These are phyloP conservation scores for Chlorophyllum brunneum DNA, from an alignment of 768 basidiomycete species.

Conservation along the genomic window DNA sequence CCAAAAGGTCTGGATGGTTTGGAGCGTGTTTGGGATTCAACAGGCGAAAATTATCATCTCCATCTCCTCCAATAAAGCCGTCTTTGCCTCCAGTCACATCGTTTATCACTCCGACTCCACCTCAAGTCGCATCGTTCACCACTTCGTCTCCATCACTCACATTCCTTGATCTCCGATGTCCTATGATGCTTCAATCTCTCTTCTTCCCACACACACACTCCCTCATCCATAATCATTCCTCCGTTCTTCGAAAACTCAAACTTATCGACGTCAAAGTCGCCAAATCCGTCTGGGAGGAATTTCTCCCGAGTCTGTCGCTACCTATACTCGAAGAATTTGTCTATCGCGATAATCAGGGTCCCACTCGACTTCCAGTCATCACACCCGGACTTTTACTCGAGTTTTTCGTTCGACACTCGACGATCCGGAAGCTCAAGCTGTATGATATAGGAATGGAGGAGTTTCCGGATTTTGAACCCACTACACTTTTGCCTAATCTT, in stretches of 20 bases:
- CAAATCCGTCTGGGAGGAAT: neutral
- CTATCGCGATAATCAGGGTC: neutral
- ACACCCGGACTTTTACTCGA: neutral
- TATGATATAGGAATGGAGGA: neutral
- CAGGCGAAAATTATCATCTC: too few species aligned
- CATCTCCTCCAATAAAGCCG: too few species aligned
- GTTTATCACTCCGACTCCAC: neutral
- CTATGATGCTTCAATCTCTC: constrained; percentile 1
- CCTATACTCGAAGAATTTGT: neutral
- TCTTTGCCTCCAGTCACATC: too few species aligned
- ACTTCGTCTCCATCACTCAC: neutral
- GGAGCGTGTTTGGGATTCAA: too few species aligned
- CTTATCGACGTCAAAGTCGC: neutral
- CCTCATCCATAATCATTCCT: constrained; percentile 2
- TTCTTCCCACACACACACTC: constrained; percentile 2
- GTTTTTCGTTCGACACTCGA: constrained; percentile 1
- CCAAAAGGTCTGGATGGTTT: too few species aligned
- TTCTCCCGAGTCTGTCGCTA: neutral
- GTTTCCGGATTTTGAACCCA: neutral
- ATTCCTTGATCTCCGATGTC: neutral
- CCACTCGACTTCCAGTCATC: neutral
- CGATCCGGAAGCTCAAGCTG: neutral
- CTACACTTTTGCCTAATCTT: neutral
- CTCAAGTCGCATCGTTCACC: neutral
- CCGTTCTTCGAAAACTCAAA: neutral